phyloP scores from a whole-genome alignment of 805 yeast genomes.

The Scheffersomyces spartinae region DNA sequence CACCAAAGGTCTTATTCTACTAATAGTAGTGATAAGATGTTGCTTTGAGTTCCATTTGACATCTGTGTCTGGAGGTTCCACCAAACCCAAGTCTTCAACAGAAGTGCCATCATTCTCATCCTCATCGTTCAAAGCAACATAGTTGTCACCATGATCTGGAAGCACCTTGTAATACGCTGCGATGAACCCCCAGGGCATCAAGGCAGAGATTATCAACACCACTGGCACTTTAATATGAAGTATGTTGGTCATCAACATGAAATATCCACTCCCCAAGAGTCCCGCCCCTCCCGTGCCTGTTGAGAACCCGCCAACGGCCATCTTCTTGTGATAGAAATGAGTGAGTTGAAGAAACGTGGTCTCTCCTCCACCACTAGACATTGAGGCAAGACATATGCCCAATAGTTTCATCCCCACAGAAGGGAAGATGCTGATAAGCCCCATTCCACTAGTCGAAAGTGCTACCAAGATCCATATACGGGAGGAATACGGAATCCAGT shows the following conservation, averaged over 20 bases:
- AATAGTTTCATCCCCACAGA: constrained; percentile 31
- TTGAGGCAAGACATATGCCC: constrained; percentile 72
- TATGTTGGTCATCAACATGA: constrained; percentile 62
- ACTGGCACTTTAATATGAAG: constrained; percentile 43
- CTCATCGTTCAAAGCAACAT: not conserved
- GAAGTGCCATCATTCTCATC: not conserved
- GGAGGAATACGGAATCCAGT: constrained; percentile 42
- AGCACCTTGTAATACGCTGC: constrained; percentile 13
- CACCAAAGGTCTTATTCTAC: constrained; percentile 30
- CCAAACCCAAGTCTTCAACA: not conserved
- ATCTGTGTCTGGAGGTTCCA: not conserved
- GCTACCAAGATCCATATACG: constrained; percentile 46
- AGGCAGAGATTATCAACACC: constrained; percentile 42
- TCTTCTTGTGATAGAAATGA: constrained; percentile 48
- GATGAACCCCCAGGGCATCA: constrained; percentile 37
- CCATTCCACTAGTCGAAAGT: constrained; percentile 66
- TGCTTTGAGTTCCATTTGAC: constrained; percentile 1
- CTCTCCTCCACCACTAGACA: constrained; percentile 86
- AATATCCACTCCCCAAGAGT: constrained; percentile 64
- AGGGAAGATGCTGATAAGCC: constrained; percentile 39
- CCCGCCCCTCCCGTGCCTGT: constrained; percentile 98
- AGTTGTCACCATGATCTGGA: constrained; percentile 7
- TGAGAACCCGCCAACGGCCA: constrained; percentile 77
- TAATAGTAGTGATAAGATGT: constrained; percentile 11
- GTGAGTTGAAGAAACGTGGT: constrained; percentile 79